Base-by-base conservation (phyloP, 176 grass and related monocot genomes). In the Oryza nivara region DNA sequence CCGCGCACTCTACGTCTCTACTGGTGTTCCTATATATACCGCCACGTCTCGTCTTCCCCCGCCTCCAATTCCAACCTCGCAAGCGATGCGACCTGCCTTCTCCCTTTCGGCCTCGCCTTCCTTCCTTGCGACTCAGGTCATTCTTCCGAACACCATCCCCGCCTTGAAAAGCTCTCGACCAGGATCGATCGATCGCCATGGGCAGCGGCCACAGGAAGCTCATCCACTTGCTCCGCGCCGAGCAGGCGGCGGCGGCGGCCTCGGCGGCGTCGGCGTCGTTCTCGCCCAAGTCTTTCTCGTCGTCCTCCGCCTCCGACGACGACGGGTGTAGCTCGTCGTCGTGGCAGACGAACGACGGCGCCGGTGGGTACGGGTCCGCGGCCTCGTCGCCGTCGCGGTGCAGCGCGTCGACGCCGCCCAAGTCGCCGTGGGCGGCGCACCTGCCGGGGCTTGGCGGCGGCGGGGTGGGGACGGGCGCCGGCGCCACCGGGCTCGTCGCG, bases 371-470 rank as follows among this genome's bases (percentile, higher is more conserved):
- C 47, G 8, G 36, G 17, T 87, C 85, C 12, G 11, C 66, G 0
- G 3, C 86, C 6, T 88, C 91, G 36, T 79, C 86, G 12, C 83
- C 92, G 48, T 94, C 86, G 1, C 80, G 36, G 5, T 80, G 74
- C 86, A 86, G 82, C 85, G 66, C 81, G 12, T 88, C 89, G 0
- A 87, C 86, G 38, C 86, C 86, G 17, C 83, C 82, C 22, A 90
- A 80, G 65, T 92, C 91, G 23, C 88, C 91, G 45, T 92, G 91
- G 91, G 30, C 71, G 91, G 30, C 71, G 19, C 45, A 77, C 38
- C 83, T 91, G 54, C 86, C 86, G 2, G 83, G 86, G 25, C 65
- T 90, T 60, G 77, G 51, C 28, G 70, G n/a, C 68, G 14, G 2
- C 1, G 67, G 2, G 0, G 17, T 20, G 0, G 7, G 56, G 11